A percentile compares a stretch with the other conserved stretches of the same genome.
Conservation (phyloP, 1,284 basidiomycete species). For the Puccinia horiana region DNA sequence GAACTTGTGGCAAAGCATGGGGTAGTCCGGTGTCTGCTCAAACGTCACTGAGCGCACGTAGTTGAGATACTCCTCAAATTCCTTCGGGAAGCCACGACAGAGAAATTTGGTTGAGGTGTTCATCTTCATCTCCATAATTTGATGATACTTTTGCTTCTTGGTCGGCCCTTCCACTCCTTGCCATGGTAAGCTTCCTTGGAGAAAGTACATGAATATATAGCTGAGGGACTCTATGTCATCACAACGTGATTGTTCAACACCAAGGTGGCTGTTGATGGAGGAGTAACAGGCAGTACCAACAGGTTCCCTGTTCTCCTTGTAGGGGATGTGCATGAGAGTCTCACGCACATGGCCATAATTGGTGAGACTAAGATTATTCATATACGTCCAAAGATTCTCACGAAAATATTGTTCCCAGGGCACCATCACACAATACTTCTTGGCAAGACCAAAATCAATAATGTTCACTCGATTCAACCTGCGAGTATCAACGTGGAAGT, state of each 20-base stretch:
- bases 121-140: constrained; percentile 19
- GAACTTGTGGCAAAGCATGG: constrained; percentile 44
- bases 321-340: constrained; percentile 98
- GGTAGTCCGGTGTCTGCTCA: constrained; percentile 48
- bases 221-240: constrained; percentile 95
- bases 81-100: constrained; percentile 21
- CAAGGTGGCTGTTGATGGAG: constrained; percentile 97
- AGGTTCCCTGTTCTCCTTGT: constrained; percentile 99
- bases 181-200: constrained; percentile 35
- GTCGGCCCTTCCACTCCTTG: constrained; percentile 16
- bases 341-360: constrained; percentile 99
- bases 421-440: too few relatives aligned
- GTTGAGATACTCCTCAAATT: constrained; percentile 41
- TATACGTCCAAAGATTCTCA: too few relatives aligned
- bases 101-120: constrained; percentile 6
- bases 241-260: constrained; percentile 92
- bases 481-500: constrained; percentile 99
- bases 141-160: constrained; percentile 21
- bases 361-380: too few relatives aligned
- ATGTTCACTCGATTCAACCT: constrained; percentile 99
- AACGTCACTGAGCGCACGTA: constrained; percentile 47
- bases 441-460: constrained; percentile 97
- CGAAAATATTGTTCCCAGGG: too few relatives aligned
- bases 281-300: constrained; percentile 99
- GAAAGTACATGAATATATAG: constrained; percentile 66